Percentiles rank a stretch among this genome's conserved stretches.
Evolutionary conservation across 768 basidiomycete genomes (phyloP).

Genomic region (Xanthoconium purpureum): DNA sequence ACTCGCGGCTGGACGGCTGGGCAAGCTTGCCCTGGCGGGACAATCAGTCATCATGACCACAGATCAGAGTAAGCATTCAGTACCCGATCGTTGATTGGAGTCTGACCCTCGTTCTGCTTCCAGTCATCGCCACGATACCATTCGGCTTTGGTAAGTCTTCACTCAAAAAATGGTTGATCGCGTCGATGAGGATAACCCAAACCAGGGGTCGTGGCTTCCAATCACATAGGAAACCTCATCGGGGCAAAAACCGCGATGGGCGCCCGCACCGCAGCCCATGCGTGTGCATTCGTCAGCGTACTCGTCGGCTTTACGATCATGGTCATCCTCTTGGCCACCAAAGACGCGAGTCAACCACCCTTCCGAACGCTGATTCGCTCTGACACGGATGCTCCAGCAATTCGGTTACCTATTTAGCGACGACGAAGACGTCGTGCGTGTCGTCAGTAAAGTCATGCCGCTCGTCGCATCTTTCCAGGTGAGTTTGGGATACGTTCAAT

Average conservation of each 20-base stretch:
- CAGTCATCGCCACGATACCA: slow-evolving; percentile 71
- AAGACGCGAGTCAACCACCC: slow-evolving; percentile 44
- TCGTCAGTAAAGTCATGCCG: slow-evolving; percentile 51
- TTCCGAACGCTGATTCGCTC: not conserved
- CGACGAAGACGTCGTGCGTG: slow-evolving; percentile 48
- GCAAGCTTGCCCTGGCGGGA: slow-evolving; percentile 63
- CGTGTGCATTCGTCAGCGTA: slow-evolving; percentile 62
- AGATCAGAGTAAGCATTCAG: slow-evolving; percentile 55
- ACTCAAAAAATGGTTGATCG: not conserved
- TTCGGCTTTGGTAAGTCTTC: slow-evolving; percentile 57
- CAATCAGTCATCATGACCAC: slow-evolving; percentile 81
- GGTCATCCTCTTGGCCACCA: slow-evolving; percentile 51
- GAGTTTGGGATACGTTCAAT: not conserved
- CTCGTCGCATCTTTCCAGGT: slow-evolving; percentile 56
- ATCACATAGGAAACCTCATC: slow-evolving; percentile 70
- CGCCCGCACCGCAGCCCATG: slow-evolving; percentile 59
- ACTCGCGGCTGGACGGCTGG: slow-evolving; percentile 69
- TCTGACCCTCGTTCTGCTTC: not conserved
- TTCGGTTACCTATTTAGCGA: slow-evolving; percentile 71
- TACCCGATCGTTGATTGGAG: not conserved
- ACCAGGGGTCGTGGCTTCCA: slow-evolving; percentile 64
- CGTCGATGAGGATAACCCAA: not conserved
- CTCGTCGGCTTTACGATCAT: slow-evolving; percentile 57
- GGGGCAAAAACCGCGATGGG: slow-evolving; percentile 51
- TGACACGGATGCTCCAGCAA: slow-evolving; percentile 30